Conservation (phyloP, 2,329 filamentous ascomycete species). For the Rugonectria rugulosa region DNA sequence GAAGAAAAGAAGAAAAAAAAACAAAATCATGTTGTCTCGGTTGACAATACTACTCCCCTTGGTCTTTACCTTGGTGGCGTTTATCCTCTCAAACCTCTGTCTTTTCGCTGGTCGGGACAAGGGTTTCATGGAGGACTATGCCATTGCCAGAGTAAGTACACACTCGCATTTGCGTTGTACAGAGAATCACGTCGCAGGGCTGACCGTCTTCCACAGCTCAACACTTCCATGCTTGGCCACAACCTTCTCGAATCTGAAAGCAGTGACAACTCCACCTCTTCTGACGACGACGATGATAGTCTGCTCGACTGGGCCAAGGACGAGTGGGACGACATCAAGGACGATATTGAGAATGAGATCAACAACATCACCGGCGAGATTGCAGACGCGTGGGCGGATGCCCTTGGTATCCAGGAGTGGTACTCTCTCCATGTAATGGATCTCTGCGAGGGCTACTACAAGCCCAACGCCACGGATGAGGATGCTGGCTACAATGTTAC, state of each 20-base stretch:
- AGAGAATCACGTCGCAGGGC: not conserved
- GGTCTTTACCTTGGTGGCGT: conserved; percentile 46
- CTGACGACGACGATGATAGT: conserved; percentile 35
- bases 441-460: conserved; percentile 55
- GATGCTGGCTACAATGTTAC: conserved; percentile 51
- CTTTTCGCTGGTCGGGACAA: conserved; percentile 50
- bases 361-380: conserved; percentile 50
- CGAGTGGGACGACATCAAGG: conserved; percentile 42
- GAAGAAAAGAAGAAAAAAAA: not conserved
- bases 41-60: conserved; percentile 47
- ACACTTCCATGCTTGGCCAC: conserved; percentile 49
- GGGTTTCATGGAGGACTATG: conserved; percentile 54
- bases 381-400: conserved; percentile 49
- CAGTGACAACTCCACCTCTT: conserved; percentile 35
- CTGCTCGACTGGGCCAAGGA: conserved; percentile 41
- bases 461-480: conserved; percentile 50
- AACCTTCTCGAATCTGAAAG: conserved; percentile 36
- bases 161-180: not conserved
- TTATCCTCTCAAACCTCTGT: conserved; percentile 49
- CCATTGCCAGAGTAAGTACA: conserved; percentile 46
- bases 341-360: conserved; percentile 47
- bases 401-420: conserved; percentile 59
- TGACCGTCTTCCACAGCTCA: conserved; percentile 40
- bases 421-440: conserved; percentile 60
- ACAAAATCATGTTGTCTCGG: conserved; percentile 34